phyloP scores from a whole-genome alignment of 2,329 filamentous ascomycete species.

The Colletotrichum tropicicola region DNA sequence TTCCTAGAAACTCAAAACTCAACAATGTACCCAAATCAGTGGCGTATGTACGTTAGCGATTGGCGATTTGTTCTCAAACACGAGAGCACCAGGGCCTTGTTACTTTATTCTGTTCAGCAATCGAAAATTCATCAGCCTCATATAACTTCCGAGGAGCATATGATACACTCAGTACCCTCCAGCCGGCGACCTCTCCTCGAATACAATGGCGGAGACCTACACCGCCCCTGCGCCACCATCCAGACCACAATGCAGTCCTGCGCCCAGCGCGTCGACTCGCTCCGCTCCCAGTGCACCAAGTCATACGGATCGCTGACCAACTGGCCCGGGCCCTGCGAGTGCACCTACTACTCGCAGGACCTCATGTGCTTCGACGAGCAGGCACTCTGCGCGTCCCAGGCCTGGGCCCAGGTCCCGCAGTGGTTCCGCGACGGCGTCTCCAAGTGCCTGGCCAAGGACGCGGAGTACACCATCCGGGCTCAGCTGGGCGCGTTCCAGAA shows the following conservation, averaged over 20 bases:
- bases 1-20: too few species aligned
- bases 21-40: too few species aligned
- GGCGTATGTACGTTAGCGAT: too few species aligned
- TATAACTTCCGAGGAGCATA: too few species aligned
- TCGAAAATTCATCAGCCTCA: too few species aligned
- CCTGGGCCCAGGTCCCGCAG: background rate
- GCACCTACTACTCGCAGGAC: background rate
- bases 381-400: background rate
- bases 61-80: too few species aligned
- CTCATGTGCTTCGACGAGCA: background rate
- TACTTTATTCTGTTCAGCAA: too few species aligned
- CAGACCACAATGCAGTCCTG: background rate
- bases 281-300: background rate
- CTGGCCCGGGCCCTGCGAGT: background rate
- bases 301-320: background rate
- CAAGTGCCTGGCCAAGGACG: background rate
- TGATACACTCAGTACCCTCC: too few species aligned
- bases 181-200: background rate
- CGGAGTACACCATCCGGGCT: background rate
- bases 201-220: background rate
- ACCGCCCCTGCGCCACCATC: background rate
- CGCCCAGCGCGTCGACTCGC: background rate
- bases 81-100: too few species aligned
- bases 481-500: background rate
- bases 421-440: background rate